Conservation (phyloP, 768 basidiomycete genomes). For the Naganishia randhawae region DNA sequence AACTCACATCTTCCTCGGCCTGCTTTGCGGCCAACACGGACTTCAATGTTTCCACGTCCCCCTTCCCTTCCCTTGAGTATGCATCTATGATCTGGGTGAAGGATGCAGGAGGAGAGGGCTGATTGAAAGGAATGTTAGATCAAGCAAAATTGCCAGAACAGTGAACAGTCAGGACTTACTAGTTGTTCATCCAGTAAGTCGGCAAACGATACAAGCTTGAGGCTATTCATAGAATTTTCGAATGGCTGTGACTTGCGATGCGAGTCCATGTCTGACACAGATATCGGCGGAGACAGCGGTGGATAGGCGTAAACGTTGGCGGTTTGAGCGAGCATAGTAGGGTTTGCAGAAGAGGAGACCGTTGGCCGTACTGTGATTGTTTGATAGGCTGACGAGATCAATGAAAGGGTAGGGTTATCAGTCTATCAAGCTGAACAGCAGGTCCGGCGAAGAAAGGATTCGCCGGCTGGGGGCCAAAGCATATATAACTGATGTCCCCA, state of each 20-base stretch:
- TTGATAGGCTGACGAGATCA: not conserved
- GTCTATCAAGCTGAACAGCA: not conserved
- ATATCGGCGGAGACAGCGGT: constrained; percentile 5
- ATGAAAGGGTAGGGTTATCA: not conserved
- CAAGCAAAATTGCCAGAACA: not conserved
- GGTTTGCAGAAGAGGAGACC: not conserved
- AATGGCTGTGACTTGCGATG: not conserved
- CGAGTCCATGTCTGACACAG: not conserved
- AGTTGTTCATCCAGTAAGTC: constrained; percentile 24
- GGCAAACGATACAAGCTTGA: constrained; percentile 22
- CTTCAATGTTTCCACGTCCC: constrained; percentile 85
- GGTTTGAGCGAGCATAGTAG: constrained; percentile 9
- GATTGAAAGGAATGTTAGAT: not conserved
- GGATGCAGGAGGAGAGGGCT: constrained; percentile 66
- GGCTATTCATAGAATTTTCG: not conserved
- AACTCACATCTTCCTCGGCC: constrained; percentile 81
- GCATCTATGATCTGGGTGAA: constrained; percentile 81
- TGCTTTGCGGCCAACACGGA: constrained; percentile 87
- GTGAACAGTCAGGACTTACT: constrained; percentile 2
- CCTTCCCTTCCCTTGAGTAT: constrained; percentile 79
- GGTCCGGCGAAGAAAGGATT: not conserved
- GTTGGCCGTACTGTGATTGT: not conserved
- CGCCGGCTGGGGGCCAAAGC: not conserved
- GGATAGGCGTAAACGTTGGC: not conserved
- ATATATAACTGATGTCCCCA: not conserved